Base-by-base conservation (phyloP, 768 basidiomycete genomes). In the Tremella yokohamensis region DNA sequence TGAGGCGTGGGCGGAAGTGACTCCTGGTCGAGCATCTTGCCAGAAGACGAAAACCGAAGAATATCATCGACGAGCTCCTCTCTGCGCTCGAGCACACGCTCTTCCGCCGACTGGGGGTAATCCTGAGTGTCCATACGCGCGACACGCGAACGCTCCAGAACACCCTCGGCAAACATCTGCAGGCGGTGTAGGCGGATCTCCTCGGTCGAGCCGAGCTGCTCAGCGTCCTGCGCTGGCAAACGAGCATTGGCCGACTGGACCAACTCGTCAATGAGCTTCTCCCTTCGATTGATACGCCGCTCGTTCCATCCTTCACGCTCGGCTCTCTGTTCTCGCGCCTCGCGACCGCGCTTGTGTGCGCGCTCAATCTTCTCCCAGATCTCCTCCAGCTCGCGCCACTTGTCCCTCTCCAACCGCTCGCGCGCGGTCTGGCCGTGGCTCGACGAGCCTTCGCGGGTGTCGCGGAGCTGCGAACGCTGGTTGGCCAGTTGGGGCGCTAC, bases 401-500 rank as follows among this genome's bases (percentile, higher is more conserved):
- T 86, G 57, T 83, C 59, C 51, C 49, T 56, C 42, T 60, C 57
- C 53, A 55, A 61, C 22, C 42, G 49, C 22, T 49, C 44, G 37
- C 39, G 44, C 26, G 26, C 49, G 39, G 29, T 48, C 56, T 39
- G 26, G 1, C 40, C 44, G 20, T 40, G 19, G 25, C 19, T 15
- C 29, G 18, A 19, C 16, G 16, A 20, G 20, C 34, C 48, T 22
- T 16, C 62, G 34, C 15, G n/a, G 49, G 22, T 44, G 42, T 51
- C 58, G 40, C 86, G 86, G 45, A 94, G 83, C 73, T 93, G 92
- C n/a, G 89, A 90, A 0, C 96, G 84, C 75, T 99, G 94, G 72
- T 93, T 87, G 58, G 87, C 84, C 40, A 97, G 77, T 73, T 94
- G 92, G 0, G 94, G 93, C 0, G 90, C 85, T 26, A 87, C 88